Base-by-base conservation (phyloP, 805 yeast genomes). In the Candida corydali region DNA sequence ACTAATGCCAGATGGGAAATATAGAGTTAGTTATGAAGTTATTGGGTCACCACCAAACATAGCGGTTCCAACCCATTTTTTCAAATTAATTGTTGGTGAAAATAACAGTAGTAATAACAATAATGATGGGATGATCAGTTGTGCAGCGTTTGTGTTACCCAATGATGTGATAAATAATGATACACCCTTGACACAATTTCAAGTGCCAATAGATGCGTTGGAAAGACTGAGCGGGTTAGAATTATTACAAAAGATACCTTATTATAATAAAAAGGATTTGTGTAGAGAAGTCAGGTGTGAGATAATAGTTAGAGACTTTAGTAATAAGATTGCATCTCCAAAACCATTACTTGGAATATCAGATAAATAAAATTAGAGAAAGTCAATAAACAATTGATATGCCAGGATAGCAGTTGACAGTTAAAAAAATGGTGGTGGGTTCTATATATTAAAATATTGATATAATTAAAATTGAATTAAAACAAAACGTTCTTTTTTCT, bases 11-110 rank as follows among this genome's bases (percentile, higher is more conserved):
- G 96, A 89, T 54, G 96, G 95, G 4, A 91, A 91, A 57, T 86
- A 67, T 58, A 73, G 82, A 45, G 96, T 93, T 14, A 65, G 74
- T 2, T 93, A 91, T 60, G 98, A 93, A 61, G 85, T 93, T 28
- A 86, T 93, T 55, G 98, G 98, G 2, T 85, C 87, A 50, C 98
- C 98, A 8, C 98, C 98, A 34, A 86, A 77, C 51, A 73, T 93
- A 37, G 98, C 98, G 0, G 98, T 93, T 8, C 98, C 98, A 17
- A 93, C 98, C 0, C 98, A 93, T 59, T 93, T 93, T 54, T 93
- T 81, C 75, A 93, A 93, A 64, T 63, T 93, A 41, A 66, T 93
- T 38, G 86, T 93, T 32, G 97, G 93, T 7, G 98, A 93, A 57
- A 62, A 7, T 7, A 20, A 20, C 9, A 7, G 8, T 7, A 7